A percentile compares a stretch with the other conserved stretches of the same genome.
These are phyloP conservation scores for Yarrowia divulgata DNA, from an alignment of 805 yeast species.

Conservation along the genomic window DNA sequence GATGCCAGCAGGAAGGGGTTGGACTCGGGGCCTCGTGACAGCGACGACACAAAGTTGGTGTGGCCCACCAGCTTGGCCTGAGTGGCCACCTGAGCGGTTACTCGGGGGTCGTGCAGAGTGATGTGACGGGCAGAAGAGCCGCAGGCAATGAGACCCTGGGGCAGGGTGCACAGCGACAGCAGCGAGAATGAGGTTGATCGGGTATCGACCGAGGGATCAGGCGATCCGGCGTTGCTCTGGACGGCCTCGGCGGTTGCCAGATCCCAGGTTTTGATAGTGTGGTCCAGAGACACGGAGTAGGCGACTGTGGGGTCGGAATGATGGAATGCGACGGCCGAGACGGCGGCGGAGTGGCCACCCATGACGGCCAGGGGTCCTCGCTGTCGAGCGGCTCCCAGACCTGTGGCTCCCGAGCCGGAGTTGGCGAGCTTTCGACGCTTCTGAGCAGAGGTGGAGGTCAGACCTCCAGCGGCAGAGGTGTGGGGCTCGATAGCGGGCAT, in stretches of 20 bases:
- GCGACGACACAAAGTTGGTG: constrained; percentile 83
- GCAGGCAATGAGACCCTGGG: constrained; percentile 71
- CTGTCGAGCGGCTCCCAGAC: constrained; percentile 71
- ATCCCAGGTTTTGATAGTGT: constrained; percentile 96
- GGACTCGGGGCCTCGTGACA: constrained; percentile 71
- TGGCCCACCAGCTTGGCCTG: constrained; percentile 85
- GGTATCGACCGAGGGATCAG: constrained; percentile 60
- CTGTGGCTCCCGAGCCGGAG: constrained; percentile 55
- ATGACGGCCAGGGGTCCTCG: constrained; percentile 81
- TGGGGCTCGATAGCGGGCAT: constrained; percentile 65
- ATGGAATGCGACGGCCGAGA: constrained; percentile 83
- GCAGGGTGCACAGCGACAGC: constrained; percentile 72
- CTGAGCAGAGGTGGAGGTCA: constrained; percentile 76
- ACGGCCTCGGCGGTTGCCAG: constrained; percentile 83
- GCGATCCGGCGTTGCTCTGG: constrained; percentile 35
- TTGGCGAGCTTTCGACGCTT: constrained; percentile 82
- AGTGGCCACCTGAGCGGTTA: constrained; percentile 58
- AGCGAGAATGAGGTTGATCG: constrained; percentile 85
- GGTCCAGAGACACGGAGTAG: constrained; percentile 95
- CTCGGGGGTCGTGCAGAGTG: constrained; percentile 90
- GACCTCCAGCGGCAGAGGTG: constrained; percentile 47
- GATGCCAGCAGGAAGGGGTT: constrained; percentile 84
- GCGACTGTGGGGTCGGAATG: constrained; percentile 76
- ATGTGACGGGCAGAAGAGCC: constrained; percentile 99
- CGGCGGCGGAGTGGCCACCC: constrained; percentile 86